Evolutionary conservation across 306 rosid species (phyloP), one percentile per base, ranked within the genome.

Genomic region (Casuarina glauca): DNA sequence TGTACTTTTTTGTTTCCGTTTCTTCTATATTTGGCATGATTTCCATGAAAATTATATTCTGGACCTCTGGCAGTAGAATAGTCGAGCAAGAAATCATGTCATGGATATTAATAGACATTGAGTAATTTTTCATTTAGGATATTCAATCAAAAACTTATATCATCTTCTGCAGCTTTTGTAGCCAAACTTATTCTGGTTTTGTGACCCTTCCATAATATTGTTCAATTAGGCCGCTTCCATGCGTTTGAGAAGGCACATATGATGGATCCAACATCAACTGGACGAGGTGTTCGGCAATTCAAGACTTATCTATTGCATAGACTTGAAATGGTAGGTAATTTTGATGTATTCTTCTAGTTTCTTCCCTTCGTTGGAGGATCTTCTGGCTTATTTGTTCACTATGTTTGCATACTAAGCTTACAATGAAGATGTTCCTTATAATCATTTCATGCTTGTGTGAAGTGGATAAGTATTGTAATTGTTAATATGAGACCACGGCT

Each of bases 251-350:
- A 75, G 88, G 96, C 98, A 35, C 99, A 96, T 79, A 69, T 0
- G 9, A 89, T 88, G 97, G 99, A 96, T 85, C 91, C 89, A 76
- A 87, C 76, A 35, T 96, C 99, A 76, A 82, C 85, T 77, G 97
- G 96, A 68, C 98, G 99, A 15, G 93, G 97, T 82, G 99, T 96
- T 85, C 97, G 97, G 4, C 98, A 96, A 75, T 96, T 96, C 86
- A 96, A 96, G 86, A 96, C 99, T 0, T 90, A 78, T 79, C 86
- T 96, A 45, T 77, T 96, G 87, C 93, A 90, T 84, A 86, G 76
- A 86, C 98, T 96, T 38, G 91, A 96, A 84, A 86, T 1, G 95
- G 99, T 95, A 80, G 77, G 69, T 44, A 6, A 51, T 80, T 71
- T 78, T 77, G 76, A 26, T 39, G n/a, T 55, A 76, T 80, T 79